Evolutionary conservation across 2,329 filamentous ascomycete genomes (phyloP).

Genomic region (Paracamarosporium sp.): DNA sequence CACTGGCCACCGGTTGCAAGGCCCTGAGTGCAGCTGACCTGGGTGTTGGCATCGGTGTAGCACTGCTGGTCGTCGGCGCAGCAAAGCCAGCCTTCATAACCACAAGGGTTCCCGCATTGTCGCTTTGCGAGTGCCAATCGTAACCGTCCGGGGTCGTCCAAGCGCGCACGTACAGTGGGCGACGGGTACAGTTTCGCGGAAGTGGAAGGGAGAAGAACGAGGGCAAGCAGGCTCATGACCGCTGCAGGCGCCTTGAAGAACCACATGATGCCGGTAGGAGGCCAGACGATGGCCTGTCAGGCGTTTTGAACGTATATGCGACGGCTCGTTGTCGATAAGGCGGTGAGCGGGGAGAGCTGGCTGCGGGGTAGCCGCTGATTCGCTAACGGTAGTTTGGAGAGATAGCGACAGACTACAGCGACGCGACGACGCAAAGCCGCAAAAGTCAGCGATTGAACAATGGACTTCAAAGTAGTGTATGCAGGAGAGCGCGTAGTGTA

Average conservation of each 20-base stretch:
- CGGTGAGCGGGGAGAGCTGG: slow-evolving; percentile 17
- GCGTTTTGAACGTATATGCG: neutral
- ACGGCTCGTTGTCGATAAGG: slow-evolving; percentile 9
- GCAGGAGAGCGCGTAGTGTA: slow-evolving; percentile 5
- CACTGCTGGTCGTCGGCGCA: slow-evolving; percentile 39
- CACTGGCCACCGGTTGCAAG: slow-evolving; percentile 53
- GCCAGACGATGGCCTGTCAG: slow-evolving; percentile 5
- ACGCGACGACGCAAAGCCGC: slow-evolving; percentile 16
- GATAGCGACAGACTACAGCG: slow-evolving; percentile 14
- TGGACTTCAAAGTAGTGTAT: slow-evolving; percentile 6
- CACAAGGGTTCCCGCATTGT: slow-evolving; percentile 33
- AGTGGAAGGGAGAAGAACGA: slow-evolving; percentile 60
- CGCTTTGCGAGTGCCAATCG: slow-evolving; percentile 23
- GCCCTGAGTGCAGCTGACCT: slow-evolving; percentile 40
- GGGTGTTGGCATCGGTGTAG: slow-evolving; percentile 40
- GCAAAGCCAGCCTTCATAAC: slow-evolving; percentile 44
- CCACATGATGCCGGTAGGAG: slow-evolving; percentile 28
- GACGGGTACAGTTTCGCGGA: slow-evolving; percentile 46
- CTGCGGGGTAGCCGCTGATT: slow-evolving; percentile 26
- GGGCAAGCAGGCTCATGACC: slow-evolving; percentile 56
- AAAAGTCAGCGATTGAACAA: slow-evolving; percentile 20
- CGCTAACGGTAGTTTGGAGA: slow-evolving; percentile 8
- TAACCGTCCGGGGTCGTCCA: neutral
- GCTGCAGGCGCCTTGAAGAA: slow-evolving; percentile 71
- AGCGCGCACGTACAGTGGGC: neutral